Evolutionary conservation across 352 stramenopile species (phyloP), one percentile per base, ranked within the genome.

Genomic region (Globisporangium camurandrum): DNA sequence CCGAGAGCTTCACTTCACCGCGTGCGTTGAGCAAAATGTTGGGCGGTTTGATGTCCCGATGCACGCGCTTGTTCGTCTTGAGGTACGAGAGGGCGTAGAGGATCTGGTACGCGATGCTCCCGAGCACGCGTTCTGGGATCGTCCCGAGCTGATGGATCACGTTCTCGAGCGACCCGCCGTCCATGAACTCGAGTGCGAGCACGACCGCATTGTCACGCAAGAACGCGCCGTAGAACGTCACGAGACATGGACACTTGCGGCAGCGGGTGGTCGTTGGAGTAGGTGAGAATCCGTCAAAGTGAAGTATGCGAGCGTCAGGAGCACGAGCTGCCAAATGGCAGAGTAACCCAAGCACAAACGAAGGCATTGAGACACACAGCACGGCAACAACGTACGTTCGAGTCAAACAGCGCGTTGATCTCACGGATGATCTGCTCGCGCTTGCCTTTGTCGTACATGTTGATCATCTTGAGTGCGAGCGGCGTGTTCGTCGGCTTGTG

Each of bases 41-140:
- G 19, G 83, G 91, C 33, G 93, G 95, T 66, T 99, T 99, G 51
- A 99, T 96, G 71, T 99, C 95, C 2, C 96, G 76, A 61, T 99
- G 96, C 41, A 98, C 69, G 43, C 78, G 75, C 41, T 89, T 84
- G 65, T 96, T 82, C 46, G 80, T 82, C 67, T 98, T 96, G 27
- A 99, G 71, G 71, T 98, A 98, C 16, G 68, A 84, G 47, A 99
- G 66, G 14, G 92, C 95, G 61, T 86, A 93, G 22, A 98, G 69
- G 24, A 97, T 81, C 71, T 98, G 96, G 72, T 88, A 98, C 19
- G 91, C 71, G 37, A 98, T 83, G 46, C 81, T 87, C 40, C 86
- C 93, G 33, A 98, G 62, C 22, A 93, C 74, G 17, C 71, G 59
- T 67, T 98, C 93, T 0, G 85, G 74, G 27, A 97, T 88, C 4